Conservation (phyloP, 331 rosid species). For the Rhamnella rubrinervis region DNA sequence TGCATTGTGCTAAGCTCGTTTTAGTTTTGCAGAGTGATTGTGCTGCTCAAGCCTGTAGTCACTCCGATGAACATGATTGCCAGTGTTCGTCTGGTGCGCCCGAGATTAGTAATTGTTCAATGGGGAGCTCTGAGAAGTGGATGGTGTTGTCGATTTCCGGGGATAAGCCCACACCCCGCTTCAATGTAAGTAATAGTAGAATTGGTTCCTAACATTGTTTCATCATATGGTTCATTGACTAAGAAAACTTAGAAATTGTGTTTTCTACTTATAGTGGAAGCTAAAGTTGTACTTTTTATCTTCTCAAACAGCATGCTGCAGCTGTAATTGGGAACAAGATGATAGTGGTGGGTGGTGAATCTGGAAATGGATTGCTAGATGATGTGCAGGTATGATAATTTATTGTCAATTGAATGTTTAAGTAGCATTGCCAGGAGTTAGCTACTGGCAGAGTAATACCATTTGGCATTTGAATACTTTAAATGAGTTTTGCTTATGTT, state of each 20-base stretch:
- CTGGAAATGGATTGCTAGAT: slow-evolving; percentile 69
- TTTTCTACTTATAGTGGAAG: slow-evolving; percentile 3
- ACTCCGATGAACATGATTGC: slow-evolving; percentile 54
- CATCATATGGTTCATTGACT: background rate
- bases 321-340: slow-evolving; percentile 89
- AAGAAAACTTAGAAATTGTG: background rate
- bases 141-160: slow-evolving; percentile 85
- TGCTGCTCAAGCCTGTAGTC: slow-evolving; percentile 36
- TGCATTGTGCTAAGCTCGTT: slow-evolving; percentile 14
- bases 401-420: slow-evolving; percentile 11
- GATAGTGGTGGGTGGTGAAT: slow-evolving; percentile 97
- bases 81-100: slow-evolving; percentile 47
- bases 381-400: slow-evolving; percentile 74
- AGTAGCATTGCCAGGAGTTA: background rate
- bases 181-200: slow-evolving; percentile 31
- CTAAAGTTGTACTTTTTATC: background rate
- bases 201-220: background rate
- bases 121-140: slow-evolving; percentile 85
- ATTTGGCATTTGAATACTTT: background rate
- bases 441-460: background rate
- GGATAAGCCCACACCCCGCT: slow-evolving; percentile 78
- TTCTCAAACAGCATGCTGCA: slow-evolving; percentile 48
- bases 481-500: background rate
- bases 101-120: slow-evolving; percentile 53
- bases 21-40: slow-evolving; percentile 49